These are phyloP conservation scores for Diplogelasinospora grovesii DNA, from an alignment of 495 filamentous ascomycete species.

Conservation along the genomic window DNA sequence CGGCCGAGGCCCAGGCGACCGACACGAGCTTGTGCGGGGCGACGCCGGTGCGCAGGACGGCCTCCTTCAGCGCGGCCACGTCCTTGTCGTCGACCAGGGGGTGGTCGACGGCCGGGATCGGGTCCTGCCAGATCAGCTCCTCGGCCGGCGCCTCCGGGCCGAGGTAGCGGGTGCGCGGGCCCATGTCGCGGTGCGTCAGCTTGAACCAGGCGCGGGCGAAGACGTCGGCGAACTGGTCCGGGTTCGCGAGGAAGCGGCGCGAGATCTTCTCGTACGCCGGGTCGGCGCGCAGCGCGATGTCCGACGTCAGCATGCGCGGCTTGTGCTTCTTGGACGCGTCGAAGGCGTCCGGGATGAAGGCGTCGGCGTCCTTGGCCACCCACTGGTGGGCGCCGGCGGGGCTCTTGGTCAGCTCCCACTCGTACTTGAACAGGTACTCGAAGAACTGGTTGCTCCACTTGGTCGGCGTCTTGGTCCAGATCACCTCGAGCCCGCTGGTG, in stretches of 20 bases:
- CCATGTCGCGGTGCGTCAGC: constrained; percentile 68
- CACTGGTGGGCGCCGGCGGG: constrained; percentile 69
- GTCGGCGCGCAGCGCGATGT: constrained; percentile 63
- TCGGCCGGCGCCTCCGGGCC: constrained; percentile 64
- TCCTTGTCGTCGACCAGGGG: constrained; percentile 52
- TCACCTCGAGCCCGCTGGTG: constrained; percentile 67
- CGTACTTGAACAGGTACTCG: constrained; percentile 66
- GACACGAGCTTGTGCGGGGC: constrained; percentile 49
- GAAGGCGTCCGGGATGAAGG: constrained; percentile 59
- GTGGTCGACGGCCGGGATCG: constrained; percentile 49
- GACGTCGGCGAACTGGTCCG: constrained; percentile 56
- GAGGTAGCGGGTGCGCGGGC: constrained; percentile 58
- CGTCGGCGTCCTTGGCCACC: constrained; percentile 59
- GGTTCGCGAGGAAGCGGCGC: constrained; percentile 57
- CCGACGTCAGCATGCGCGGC: constrained; percentile 63
- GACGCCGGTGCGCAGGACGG: constrained; percentile 53
- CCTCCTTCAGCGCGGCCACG: constrained; percentile 54
- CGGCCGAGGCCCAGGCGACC: constrained; percentile 62
- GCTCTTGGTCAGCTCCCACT: constrained; percentile 70
- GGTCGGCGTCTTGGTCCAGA: constrained; percentile 63
- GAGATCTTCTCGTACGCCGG: constrained; percentile 67
- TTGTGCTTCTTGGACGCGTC: constrained; percentile 58
- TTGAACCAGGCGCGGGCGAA: constrained; percentile 73
- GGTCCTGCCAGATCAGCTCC: constrained; percentile 59
- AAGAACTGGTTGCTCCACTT: constrained; percentile 63